Evolutionary conservation across 2,329 filamentous ascomycete genomes (phyloP).

Genomic region (Alternaria triticina): DNA sequence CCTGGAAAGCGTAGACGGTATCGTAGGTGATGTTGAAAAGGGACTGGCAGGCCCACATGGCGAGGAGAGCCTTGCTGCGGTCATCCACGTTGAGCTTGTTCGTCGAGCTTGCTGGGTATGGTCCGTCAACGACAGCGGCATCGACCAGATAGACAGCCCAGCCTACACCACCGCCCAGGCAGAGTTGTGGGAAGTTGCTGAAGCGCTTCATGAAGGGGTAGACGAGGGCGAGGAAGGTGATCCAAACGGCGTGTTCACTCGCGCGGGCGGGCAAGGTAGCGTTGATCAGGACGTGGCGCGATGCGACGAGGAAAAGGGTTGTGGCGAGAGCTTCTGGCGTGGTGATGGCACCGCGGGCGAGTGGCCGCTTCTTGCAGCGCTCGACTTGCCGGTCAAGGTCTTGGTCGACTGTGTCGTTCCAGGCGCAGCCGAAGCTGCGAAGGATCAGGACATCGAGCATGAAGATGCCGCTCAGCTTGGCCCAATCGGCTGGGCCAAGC

Average conservation of each 20-base stretch:
- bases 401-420: constrained; percentile 64
- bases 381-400: constrained; percentile 58
- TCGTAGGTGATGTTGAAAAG: constrained; percentile 34
- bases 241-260: constrained; percentile 48
- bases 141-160: constrained; percentile 12
- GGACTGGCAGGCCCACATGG: background rate
- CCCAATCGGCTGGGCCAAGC: constrained; percentile 9
- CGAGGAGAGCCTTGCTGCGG: constrained; percentile 4
- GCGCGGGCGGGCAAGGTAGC: background rate
- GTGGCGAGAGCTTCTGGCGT: constrained; percentile 35
- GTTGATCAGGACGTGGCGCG: background rate
- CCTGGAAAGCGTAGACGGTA: constrained; percentile 48
- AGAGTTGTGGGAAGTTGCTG: constrained; percentile 60
- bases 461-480: constrained; percentile 43
- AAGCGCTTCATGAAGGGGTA: constrained; percentile 62
- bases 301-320: background rate
- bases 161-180: constrained; percentile 51
- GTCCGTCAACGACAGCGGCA: constrained; percentile 1
- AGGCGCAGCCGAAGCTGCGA: constrained; percentile 51
- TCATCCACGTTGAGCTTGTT: background rate
- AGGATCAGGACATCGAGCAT: constrained; percentile 54
- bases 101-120: background rate
- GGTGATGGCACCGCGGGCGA: constrained; percentile 58
- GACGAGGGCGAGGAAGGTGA: constrained; percentile 52
- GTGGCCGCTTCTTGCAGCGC: constrained; percentile 13